phyloP scores from a whole-genome alignment of 176 grass and related monocot species.

The Oryza officinalis region DNA sequence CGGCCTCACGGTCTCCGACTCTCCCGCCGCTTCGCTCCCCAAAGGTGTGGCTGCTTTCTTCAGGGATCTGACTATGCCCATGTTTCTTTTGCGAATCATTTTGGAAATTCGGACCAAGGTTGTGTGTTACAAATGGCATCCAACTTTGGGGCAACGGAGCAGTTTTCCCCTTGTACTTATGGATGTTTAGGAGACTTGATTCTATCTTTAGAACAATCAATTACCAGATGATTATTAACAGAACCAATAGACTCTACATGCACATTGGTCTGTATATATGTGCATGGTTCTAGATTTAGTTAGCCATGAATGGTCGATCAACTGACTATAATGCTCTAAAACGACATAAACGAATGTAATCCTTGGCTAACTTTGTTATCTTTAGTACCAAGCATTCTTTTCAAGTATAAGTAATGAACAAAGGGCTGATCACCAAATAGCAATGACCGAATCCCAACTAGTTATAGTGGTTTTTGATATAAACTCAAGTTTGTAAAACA shows the following conservation, averaged over 20 bases:
- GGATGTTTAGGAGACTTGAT: not conserved
- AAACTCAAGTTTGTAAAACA: not conserved
- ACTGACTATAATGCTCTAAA: not conserved
- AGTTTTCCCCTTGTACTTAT: not conserved
- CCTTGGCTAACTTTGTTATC: too few relatives aligned
- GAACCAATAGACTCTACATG: not conserved
- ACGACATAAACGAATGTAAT: not conserved
- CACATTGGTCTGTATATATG: not conserved
- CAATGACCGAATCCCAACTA: not conserved
- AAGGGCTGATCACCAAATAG: not conserved
- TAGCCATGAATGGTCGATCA: not conserved
- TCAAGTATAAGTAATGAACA: not conserved
- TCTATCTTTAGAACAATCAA: not conserved
- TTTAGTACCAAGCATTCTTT: too few relatives aligned
- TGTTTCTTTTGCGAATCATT: not conserved
- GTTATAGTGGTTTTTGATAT: not conserved
- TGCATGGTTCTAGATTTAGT: not conserved
- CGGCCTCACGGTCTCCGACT: slow-evolving; percentile 36
- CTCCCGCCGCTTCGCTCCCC: slow-evolving; percentile 21
- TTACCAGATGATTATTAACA: not conserved
- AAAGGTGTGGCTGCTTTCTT: slow-evolving; percentile 17
- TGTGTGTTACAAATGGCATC: not conserved
- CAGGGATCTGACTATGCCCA: not conserved
- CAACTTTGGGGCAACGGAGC: too few relatives aligned
- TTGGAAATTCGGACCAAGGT: not conserved